Evolutionary conservation across 2,329 filamentous ascomycete species (phyloP).

Genomic region (Sclerotinia glacialis): DNA sequence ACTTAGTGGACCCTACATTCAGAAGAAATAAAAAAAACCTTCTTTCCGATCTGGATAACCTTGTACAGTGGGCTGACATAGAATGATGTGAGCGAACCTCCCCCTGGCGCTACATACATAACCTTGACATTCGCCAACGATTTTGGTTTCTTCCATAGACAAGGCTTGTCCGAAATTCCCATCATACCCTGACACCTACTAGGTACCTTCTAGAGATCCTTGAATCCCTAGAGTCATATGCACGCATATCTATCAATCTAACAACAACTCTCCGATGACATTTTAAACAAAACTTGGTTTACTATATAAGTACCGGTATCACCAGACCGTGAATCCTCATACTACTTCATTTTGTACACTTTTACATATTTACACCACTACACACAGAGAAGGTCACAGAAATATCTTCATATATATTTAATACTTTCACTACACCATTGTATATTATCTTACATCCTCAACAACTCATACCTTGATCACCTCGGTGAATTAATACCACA

Average conservation of each 20-base stretch:
- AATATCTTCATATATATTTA: neutral
- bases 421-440: neutral
- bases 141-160: neutral
- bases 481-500: neutral
- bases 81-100: conserved; percentile 14
- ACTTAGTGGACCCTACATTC: conserved; percentile 15
- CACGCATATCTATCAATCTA: conserved; percentile 10
- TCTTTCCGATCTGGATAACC: neutral
- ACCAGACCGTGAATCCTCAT: conserved; percentile 8
- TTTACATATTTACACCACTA: neutral
- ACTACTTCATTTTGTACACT: conserved; percentile 2
- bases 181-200: neutral
- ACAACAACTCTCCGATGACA: conserved; percentile 4
- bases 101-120: neutral
- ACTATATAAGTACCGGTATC: conserved; percentile 5
- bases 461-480: neutral
- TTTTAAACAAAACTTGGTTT: neutral
- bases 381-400: neutral
- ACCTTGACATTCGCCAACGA: neutral
- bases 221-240: neutral
- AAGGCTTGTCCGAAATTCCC: conserved; percentile 1
- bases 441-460: neutral
- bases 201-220: neutral
- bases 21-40: neutral
- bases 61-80: conserved; percentile 2